These are phyloP conservation scores for Penstemon eatonii DNA, from an alignment of 257 asterid species.

Conservation along the genomic window DNA sequence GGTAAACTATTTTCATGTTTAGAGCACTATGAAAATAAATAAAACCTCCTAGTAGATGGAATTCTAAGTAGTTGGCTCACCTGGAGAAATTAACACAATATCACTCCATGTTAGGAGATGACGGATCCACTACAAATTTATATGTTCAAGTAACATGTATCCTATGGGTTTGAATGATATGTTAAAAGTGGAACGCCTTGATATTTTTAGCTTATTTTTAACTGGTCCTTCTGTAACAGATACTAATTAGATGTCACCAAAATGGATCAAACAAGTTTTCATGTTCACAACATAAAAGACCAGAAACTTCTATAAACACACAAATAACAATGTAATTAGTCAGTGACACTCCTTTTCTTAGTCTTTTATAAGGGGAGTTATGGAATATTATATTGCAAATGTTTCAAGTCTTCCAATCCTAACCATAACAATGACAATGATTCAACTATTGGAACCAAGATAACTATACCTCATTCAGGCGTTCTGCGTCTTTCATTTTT, in stretches of 20 bases:
- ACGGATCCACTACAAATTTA: constrained; percentile 13
- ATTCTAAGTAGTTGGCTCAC: not conserved
- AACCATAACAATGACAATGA: constrained; percentile 11
- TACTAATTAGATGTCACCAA: constrained; percentile 7
- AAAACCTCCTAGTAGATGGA: constrained; percentile 1
- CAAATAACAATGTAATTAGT: not conserved
- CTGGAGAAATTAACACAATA: not conserved
- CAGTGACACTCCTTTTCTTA: not conserved
- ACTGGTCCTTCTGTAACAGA: not conserved
- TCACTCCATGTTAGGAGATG: constrained; percentile 1
- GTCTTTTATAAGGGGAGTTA: not conserved
- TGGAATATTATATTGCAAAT: constrained; percentile 2
- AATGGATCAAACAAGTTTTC: constrained; percentile 1
- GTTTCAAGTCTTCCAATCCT: not conserved
- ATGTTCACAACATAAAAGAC: constrained; percentile 1
- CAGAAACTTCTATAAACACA: constrained; percentile 18
- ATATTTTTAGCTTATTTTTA: not conserved
- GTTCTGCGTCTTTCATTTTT: constrained; percentile 94
- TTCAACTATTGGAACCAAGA: not conserved
- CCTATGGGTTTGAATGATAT: constrained; percentile 11
- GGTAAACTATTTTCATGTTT: constrained; percentile 1
- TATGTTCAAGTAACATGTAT: not conserved
- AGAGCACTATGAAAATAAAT: not conserved
- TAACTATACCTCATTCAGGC: constrained; percentile 73
- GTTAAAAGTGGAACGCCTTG: not conserved